Base-by-base conservation (phyloP, 495 filamentous ascomycete genomes). In the Penicillium arizonense region DNA sequence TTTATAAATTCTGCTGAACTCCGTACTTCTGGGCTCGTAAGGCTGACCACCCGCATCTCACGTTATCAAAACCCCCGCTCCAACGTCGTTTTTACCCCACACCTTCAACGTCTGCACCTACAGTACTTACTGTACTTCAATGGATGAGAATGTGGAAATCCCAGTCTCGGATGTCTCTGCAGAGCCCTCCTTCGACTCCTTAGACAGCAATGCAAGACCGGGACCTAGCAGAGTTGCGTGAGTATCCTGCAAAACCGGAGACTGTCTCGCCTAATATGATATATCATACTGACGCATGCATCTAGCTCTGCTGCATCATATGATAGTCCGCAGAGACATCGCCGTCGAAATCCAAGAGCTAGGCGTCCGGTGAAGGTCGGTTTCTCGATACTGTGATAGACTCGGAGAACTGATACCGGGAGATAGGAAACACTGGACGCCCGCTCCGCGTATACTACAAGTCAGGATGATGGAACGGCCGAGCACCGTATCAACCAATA, bases 401-500 rank as follows among this genome's bases (percentile, higher is more conserved):
- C 36, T 52, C 44, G 44, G 35, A 43, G 28, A 53, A 64, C 68
- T 74, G 55, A 71, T 58, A 18, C 59, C 60, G 47, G 23, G 44
- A 61, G 39, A 56, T 61, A 91, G 83, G 93, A 97, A 83, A 97
- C 94, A 4, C 81, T 96, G 48, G 86, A 97, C 75, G 94, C 94
- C 39, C 84, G 82, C 47, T 90, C 90, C 35, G 83, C 91, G 62
- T 97, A 97, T 66, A 85, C 80, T 35, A 91, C 87, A 52, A 92
- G 90, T 58, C 87, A 93, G 56, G 83, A 88, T 57, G 91, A 96
- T 58, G 90, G 90, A 3, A 77, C 77, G 23, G 80, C 82, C 0
- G 83, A 92, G 62, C 89, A 91, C 60, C 81, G 83, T 21, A 92
- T 97, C 77, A 96, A 96, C 64, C 96, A 97, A 67, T 98, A 97